Conservation (phyloP, 768 basidiomycete genomes). For the Amanita brunnescens region DNA sequence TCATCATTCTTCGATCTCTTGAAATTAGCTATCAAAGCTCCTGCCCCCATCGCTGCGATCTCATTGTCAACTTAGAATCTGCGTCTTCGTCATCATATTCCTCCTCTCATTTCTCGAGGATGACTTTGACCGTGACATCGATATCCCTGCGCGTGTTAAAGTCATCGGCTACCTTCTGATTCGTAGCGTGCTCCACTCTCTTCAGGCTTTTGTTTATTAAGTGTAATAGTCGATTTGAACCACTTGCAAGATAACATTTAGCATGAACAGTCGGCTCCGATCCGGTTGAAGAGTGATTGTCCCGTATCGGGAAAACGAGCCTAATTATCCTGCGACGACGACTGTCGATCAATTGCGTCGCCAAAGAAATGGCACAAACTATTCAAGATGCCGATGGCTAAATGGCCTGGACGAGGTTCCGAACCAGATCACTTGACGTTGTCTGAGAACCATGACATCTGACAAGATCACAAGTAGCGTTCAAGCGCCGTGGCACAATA, state of each 20-base stretch:
- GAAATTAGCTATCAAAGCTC: background rate
- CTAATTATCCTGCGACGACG: too few relatives aligned
- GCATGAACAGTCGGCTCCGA: background rate
- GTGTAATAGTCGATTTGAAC: constrained; percentile 64
- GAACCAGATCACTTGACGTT: too few relatives aligned
- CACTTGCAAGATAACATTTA: constrained; percentile 29
- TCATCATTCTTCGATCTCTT: background rate
- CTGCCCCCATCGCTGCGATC: constrained; percentile 7
- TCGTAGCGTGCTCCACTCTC: constrained; percentile 58
- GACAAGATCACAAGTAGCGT: too few relatives aligned
- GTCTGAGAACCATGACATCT: too few relatives aligned
- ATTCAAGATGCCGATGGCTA: too few relatives aligned
- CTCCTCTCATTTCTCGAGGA: constrained; percentile 57
- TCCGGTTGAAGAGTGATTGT: background rate
- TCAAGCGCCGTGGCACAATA: too few relatives aligned
- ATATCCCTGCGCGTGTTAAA: constrained; percentile 60
- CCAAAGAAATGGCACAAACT: too few relatives aligned
- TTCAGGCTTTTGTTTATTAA: constrained; percentile 69
- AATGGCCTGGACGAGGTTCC: too few relatives aligned
- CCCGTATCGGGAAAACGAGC: too few relatives aligned
- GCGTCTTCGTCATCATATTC: constrained; percentile 30
- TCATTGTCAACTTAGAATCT: constrained; percentile 29
- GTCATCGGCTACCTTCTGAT: constrained; percentile 70
- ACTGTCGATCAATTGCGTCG: too few relatives aligned
- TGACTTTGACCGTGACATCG: constrained; percentile 50